Base-by-base conservation (phyloP, 1,139 yeast species). In the Yamadazyma atlantica region DNA sequence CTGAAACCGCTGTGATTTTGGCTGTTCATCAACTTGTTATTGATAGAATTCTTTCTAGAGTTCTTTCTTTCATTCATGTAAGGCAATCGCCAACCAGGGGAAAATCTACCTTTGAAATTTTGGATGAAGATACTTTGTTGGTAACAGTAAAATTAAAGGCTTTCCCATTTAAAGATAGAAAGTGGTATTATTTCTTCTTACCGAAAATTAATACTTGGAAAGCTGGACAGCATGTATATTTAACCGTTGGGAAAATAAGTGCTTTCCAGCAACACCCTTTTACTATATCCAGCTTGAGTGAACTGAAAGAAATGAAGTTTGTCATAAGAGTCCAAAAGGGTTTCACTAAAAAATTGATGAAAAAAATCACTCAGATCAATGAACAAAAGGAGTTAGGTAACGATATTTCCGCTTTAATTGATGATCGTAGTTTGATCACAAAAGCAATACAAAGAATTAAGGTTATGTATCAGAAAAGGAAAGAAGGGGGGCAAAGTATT, bases 251-350 rank as follows among this genome's bases (percentile, higher is more conserved):
- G 2, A 63, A 62, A 41, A 64, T 73, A 11, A 59, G 60, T 15
- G 44, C 50, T 8, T 50, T 69, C 33, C 78, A 72, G 44, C 62
- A 60, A 42, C 80, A 74, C 45, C 80, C 80, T 1, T 74, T 74
- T 48, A 69, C 77, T 4, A 68, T 74, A 34, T 54, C 70, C 2
- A 67, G 70, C 35, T 48, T 69, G 19, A 55, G 70, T 9, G 64
- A 58, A 7, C 43, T 65, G 3, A 68, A 69, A 1, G 64, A 68
- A 26, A 62, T 74, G 48, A 62, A 60, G 21, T 48, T 74, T 35
- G 54, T 74, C 2, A 62, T 74, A 15, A 58, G 69, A 40, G 61
- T 57, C 14, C 62, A 65, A 44, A 62, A 60, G 17, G 80, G 80
- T 0, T 74, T 74, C 44, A 74, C 80, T 13, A 62, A 53, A 37